Evolutionary conservation across 306 rosid genomes (phyloP).

Genomic region (Vigna nakashimae): DNA sequence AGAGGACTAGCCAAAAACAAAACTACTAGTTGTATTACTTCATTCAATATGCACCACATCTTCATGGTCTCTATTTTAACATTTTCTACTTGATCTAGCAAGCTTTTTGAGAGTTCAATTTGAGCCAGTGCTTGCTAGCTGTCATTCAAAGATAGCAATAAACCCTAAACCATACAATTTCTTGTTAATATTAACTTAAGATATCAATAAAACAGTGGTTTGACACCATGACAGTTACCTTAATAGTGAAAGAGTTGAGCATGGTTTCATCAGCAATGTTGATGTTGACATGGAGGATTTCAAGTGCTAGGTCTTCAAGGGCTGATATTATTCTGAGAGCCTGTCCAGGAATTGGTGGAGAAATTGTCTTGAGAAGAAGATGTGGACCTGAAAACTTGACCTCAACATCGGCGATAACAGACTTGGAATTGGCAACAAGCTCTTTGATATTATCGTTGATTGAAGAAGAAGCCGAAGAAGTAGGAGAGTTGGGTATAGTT

Average conservation of each 20-base stretch:
- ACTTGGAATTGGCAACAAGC: slow-evolving; percentile 72
- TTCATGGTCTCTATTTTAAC: neutral
- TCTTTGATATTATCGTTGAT: slow-evolving; percentile 64
- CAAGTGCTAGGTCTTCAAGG: slow-evolving; percentile 73
- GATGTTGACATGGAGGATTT: slow-evolving; percentile 64
- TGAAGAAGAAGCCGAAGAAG: slow-evolving; percentile 70
- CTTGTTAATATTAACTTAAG: neutral
- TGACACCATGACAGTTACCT: slow-evolving; percentile 50
- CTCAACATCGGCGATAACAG: slow-evolving; percentile 73
- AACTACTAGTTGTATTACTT: neutral
- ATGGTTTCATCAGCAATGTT: slow-evolving; percentile 64
- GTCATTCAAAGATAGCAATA: neutral
- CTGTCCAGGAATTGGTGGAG: slow-evolving; percentile 77
- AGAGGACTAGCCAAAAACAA: neutral
- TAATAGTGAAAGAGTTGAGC: slow-evolving; percentile 77
- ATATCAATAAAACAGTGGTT: neutral
- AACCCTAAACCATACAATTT: neutral
- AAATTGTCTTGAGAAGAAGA: slow-evolving; percentile 69
- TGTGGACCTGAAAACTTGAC: slow-evolving; percentile 88
- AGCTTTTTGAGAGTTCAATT: neutral
- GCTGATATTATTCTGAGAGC: slow-evolving; percentile 68
- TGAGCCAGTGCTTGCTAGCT: neutral
- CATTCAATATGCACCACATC: slow-evolving; percentile 7
- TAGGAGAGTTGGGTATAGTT: slow-evolving; percentile 52
- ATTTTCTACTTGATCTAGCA: neutral